Evolutionary conservation across 2,329 filamentous ascomycete species (phyloP), one percentile per base, ranked within the genome.

Genomic region (Colletotrichum somersetense): DNA sequence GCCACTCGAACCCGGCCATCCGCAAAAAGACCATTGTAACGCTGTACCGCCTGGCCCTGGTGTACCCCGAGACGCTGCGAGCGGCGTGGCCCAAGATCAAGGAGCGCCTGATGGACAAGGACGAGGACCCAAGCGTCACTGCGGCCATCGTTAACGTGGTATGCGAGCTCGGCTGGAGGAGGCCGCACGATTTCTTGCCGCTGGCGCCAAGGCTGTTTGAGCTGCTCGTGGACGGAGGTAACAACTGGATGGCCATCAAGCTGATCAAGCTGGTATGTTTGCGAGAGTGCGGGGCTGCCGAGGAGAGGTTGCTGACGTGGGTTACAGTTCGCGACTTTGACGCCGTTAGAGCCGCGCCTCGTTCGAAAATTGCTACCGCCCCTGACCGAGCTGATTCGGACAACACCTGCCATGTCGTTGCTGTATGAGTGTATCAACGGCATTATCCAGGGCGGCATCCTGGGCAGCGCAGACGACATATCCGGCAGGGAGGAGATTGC

Each of bases 161-260:
- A 6, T 98, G 96, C 81, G 96, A 99, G 82, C 85, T 99, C 50
- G 96, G 96, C 7, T 98, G 96, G 94, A 90, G 96, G 76, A 89
- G 96, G 76, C 96, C 96, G 5, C 92, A 96, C 76, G 96, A 99
- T 81, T 98, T 98, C 77, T 85, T 99, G 40, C 94, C 96, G 18
- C 86, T 99, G 40, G 96, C 96, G 0, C 96, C 96, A 11, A 89
- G 96, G 71, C 83, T 99, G 35, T 99, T 98, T 77, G 95, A 98
- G 79, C 87, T 99, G 23, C 85, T 99, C 35, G 95, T 98, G 16
- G 93, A 97, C 73, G 92, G 95, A 67, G 93, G 93, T 48, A 98
- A 99, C 82, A 99, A 99, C 82, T 99, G 96, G 96, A 98, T 99
- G 96, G 95, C 95, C 71, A 99, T 99, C 80, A 99, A 99, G 81